Conservation (phyloP, 192 early-diverging fungal genomes). For the Backusella parvicylindrica region DNA sequence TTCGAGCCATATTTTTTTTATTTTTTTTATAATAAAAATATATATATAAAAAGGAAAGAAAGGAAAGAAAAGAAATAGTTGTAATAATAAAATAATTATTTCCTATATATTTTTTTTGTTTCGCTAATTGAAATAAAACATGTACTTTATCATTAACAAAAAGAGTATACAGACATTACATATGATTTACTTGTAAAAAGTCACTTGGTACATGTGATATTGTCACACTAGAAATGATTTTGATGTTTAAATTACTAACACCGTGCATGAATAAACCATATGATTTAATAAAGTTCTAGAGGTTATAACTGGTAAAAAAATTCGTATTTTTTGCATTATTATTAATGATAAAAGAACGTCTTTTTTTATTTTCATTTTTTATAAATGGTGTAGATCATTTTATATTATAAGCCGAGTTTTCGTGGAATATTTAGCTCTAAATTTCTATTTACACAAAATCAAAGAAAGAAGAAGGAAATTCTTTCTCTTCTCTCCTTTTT, state of each 20-base stretch:
- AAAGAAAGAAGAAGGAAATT: not conserved
- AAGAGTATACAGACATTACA: not conserved
- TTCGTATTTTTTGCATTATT: not conserved
- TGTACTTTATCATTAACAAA: not conserved
- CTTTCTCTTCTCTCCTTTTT: not conserved
- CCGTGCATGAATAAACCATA: not conserved
- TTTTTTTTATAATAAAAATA: not conserved
- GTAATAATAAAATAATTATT: not conserved
- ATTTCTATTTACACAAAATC: not conserved
- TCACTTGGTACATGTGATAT: not conserved
- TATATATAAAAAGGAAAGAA: not conserved
- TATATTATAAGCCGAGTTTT: not conserved
- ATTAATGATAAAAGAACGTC: not conserved
- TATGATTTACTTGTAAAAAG: not conserved
- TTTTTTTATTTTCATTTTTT: too few relatives aligned
- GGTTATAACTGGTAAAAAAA: not conserved
- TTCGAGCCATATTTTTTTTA: conserved; percentile 46
- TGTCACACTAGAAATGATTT: not conserved
- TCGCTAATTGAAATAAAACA: not conserved
- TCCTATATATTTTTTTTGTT: not conserved
- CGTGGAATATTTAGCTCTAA: not conserved
- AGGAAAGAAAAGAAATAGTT: not conserved
- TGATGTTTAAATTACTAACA: not conserved
- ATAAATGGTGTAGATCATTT: not conserved
- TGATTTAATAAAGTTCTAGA: not conserved